Percentiles rank a stretch among this genome's conserved stretches.
These are phyloP conservation scores for Phtheirospermum japonicum DNA, from an alignment of 257 asterid genomes.

Conservation along the genomic window DNA sequence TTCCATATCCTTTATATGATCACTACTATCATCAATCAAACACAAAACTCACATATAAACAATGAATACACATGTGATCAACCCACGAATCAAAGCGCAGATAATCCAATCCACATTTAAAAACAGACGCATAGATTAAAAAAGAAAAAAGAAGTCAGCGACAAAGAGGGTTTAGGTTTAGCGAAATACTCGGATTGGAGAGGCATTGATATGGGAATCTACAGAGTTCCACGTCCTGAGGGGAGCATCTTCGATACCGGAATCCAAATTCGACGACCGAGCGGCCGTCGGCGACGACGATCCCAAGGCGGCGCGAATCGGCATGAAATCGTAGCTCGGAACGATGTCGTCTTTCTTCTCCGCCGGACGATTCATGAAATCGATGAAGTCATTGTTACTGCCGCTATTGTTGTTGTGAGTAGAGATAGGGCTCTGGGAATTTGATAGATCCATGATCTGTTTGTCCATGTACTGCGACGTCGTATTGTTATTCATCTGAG, in stretches of 20 bases:
- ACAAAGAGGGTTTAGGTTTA: conserved; percentile 13
- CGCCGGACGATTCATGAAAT: conserved; percentile 60
- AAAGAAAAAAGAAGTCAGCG: too few species aligned
- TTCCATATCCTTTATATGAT: not conserved
- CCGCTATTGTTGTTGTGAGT: conserved; percentile 29
- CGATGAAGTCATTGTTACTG: conserved; percentile 55
- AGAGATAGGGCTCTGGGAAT: conserved; percentile 42
- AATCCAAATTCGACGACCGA: conserved; percentile 41
- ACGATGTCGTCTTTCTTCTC: conserved; percentile 65
- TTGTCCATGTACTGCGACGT: conserved; percentile 85
- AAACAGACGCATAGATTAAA: not conserved
- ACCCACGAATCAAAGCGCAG: conserved; percentile 1
- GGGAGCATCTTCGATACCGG: conserved; percentile 44
- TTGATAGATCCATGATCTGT: conserved; percentile 98
- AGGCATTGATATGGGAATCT: conserved; percentile 52
- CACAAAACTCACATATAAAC: not conserved
- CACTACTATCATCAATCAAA: conserved; percentile 10
- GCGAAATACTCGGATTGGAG: conserved; percentile 53
- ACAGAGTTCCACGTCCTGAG: conserved; percentile 63
- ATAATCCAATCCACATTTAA: not conserved
- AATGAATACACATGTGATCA: not conserved
- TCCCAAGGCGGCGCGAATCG: conserved; percentile 58
- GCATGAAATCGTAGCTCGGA: conserved; percentile 83
- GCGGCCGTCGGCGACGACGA: conserved; percentile 42
- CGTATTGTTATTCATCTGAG: conserved; percentile 63